Base-by-base conservation (phyloP, 352 stramenopile species). In the Pythium rhizo-oryzae region DNA sequence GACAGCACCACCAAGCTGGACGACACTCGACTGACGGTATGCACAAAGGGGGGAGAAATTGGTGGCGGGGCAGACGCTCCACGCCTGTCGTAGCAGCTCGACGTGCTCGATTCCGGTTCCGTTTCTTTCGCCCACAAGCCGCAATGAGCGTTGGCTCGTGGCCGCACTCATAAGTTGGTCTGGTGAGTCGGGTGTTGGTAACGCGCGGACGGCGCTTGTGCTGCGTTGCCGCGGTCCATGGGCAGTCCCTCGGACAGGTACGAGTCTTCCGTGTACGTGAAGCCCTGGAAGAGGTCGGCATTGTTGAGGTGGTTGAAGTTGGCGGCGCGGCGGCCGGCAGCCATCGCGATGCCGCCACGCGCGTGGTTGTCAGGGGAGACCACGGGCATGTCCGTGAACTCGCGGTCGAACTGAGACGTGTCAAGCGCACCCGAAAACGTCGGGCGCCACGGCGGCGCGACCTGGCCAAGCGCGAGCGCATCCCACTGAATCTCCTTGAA, bases 361-460 rank as follows among this genome's bases (percentile, higher is more conserved):
- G 80, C 78, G 41, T 89, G 70, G 68, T 90, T 91, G 71, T 95
- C 90, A 0, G 96, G 95, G 62, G 89, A 98, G 70, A 97, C 87
- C 35, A 99, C 90, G 11, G 97, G 97, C 94, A 99, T 98, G 63
- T 91, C 94, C 0, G 97, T 99, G 65, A 98, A 98, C 77, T 99
- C 97, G 60, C 89, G 85, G 82, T 99, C 97, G 63, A 99, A 99
- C 82, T 99, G 96, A 62, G 94, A 98, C 44, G 96, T 99, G 82
- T 99, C 96, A n/a, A 98, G 77, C 47, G 83, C 96, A 24, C 92
- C 88, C 23, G 88, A 93, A 67, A 99, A 97, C 28, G 89, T 91
- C 19, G 97, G 97, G 24, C 87, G 79, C 95, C 95, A 99, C 41
- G 96, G 96, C 52, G 96, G 89, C 39, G 85, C 65, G 30, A 98